A percentile compares a stretch with the other conserved stretches of the same genome.
These are phyloP conservation scores for Schizochytrium sp. DNA, from an alignment of 108 stramenopile genomes.

Conservation along the genomic window DNA sequence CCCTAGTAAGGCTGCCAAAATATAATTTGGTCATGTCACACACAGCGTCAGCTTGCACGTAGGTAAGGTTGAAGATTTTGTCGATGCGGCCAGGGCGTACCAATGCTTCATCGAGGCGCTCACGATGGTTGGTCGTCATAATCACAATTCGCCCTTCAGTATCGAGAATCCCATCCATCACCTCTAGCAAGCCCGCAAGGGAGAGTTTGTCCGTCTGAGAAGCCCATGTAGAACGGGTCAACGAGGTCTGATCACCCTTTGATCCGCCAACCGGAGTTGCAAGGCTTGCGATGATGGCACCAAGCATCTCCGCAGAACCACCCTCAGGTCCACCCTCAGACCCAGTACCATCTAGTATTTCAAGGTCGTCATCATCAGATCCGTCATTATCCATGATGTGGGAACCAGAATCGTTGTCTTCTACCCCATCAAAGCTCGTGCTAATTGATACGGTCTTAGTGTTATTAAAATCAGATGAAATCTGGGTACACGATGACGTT, in stretches of 20 bases:
- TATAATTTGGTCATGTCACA: constrained; percentile 80
- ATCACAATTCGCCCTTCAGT: constrained; percentile 83
- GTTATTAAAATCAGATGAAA: no score
- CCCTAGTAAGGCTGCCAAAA: constrained; percentile 66
- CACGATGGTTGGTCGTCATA: constrained; percentile 86
- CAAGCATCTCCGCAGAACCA: constrained; percentile 23
- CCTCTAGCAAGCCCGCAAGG: constrained; percentile 81
- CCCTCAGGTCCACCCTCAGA: background rate
- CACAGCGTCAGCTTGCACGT: constrained; percentile 72
- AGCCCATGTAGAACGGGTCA: background rate
- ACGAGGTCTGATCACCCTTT: background rate
- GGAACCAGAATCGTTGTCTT: no score
- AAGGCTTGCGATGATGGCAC: constrained; percentile 63
- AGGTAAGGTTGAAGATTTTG: constrained; percentile 79
- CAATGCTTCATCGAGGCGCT: constrained; percentile 83
- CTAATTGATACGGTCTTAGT: no score
- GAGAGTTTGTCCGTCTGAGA: constrained; percentile 71
- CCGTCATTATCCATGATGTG: background rate
- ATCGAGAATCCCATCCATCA: constrained; percentile 86
- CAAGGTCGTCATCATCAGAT: constrained; percentile 15
- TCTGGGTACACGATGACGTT: no score
- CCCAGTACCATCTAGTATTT: background rate
- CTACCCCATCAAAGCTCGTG: no score
- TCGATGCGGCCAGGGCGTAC: constrained; percentile 86
- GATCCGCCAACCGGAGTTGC: constrained; percentile 46